phyloP scores from a whole-genome alignment of 1,284 basidiomycete genomes.

The Trametes sp. region DNA sequence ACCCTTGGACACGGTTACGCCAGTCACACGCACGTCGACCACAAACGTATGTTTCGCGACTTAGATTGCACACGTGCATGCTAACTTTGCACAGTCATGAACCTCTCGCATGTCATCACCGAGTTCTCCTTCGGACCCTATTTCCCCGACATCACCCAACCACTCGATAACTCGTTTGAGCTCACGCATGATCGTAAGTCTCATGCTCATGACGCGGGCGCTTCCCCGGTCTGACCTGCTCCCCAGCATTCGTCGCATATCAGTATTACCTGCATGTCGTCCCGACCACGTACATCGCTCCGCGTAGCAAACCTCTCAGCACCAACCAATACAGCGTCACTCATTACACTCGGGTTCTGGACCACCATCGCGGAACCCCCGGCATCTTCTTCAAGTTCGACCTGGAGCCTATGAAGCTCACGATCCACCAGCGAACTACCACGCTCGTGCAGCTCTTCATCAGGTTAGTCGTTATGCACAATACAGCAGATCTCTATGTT shows the following conservation, averaged over 20 bases:
- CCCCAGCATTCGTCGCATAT: slow-evolving; percentile 90
- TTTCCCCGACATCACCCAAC: slow-evolving; percentile 96
- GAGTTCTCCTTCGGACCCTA: slow-evolving; percentile 98
- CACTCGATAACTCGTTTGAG: slow-evolving; percentile 92
- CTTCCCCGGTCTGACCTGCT: not conserved
- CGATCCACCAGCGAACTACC: slow-evolving; percentile 88
- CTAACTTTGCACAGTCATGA: slow-evolving; percentile 75
- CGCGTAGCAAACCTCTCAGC: slow-evolving; percentile 62
- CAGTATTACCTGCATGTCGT: slow-evolving; percentile 97
- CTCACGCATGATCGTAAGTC: slow-evolving; percentile 79
- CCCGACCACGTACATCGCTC: slow-evolving; percentile 90
- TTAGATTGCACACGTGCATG: not conserved
- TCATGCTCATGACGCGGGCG: slow-evolving; percentile 24
- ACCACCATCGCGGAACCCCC: slow-evolving; percentile 84
- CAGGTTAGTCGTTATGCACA: slow-evolving; percentile 54
- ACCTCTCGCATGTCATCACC: slow-evolving; percentile 93
- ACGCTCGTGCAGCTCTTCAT: slow-evolving; percentile 85
- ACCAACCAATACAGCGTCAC: slow-evolving; percentile 98
- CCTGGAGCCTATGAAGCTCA: slow-evolving; percentile 88
- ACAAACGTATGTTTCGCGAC: slow-evolving; percentile 62
- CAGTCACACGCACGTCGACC: slow-evolving; percentile 88
- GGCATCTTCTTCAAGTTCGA: slow-evolving; percentile 99
- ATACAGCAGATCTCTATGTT: not conserved
- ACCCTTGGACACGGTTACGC: slow-evolving; percentile 95
- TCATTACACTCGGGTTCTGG: slow-evolving; percentile 84